Evolutionary conservation across 306 rosid genomes (phyloP), one percentile per base, ranked within the genome.

Genomic region (Medicago truncatula): DNA sequence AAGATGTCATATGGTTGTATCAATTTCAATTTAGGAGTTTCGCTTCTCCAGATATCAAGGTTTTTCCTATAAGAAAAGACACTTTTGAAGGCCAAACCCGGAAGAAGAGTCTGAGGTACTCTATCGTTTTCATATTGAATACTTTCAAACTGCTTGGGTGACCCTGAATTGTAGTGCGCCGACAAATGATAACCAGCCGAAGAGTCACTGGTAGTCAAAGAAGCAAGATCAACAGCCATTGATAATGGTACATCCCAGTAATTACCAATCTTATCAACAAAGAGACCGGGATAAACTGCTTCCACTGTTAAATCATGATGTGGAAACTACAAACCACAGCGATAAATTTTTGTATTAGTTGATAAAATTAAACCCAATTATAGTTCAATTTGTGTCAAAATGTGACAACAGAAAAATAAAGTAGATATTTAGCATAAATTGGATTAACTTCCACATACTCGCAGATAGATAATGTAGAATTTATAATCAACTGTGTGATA

Each of bases 231-330:
- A 75, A 91, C 54, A 5, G 92, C 90, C 87, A 88, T 67, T 71
- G 91, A 86, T 50, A 88, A 83, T 16, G 98, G 98, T 6, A 92
- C 96, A 70, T 95, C 97, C 98, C 97, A 95, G 54, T 92, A 95
- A 68, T 90, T 84, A 49, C 97, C 92, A 25, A 66, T 53, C 76
- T 85, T 85, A 61, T 89, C 98, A 49, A 85, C 84, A 80, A 90
- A 95, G 80, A 92, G 98, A 65, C 91, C 93, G 9, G 97, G 97
- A 80, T 75, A 85, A 73, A 90, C 89, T 57, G 97, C 97, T 84
- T 90, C 97, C 78, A 86, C 78, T 5, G 81, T 89, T 25, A 95
- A 80, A 74, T 92, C 89, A 49, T 95, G 98, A 70, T 83, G 69
- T 9, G 93, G 88, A 74, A 95, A 92, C 98, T 94, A 84, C 87